A percentile compares a stretch with the other conserved stretches of the same genome.
Conservation (phyloP, 2,329 filamentous ascomycete species). For the Ophiostoma sp. region DNA sequence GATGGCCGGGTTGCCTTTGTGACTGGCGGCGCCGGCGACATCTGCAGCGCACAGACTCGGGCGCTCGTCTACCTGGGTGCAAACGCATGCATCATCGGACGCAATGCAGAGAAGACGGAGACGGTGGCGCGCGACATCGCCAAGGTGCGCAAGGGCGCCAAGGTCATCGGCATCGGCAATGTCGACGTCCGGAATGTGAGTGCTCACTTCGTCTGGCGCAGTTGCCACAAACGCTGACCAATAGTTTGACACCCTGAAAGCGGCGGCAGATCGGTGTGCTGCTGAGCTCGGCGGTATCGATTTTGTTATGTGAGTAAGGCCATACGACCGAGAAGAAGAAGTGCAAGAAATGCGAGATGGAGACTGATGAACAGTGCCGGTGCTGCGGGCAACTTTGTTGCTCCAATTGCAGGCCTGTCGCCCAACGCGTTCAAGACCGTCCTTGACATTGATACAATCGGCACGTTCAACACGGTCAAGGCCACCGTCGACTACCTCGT, state of each 20-base stretch:
- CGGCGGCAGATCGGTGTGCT: constrained; percentile 72
- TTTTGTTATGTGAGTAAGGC: constrained; percentile 70
- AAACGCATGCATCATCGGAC: constrained; percentile 88
- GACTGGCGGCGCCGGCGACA: constrained; percentile 87
- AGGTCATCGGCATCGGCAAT: constrained; percentile 79
- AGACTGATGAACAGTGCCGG: constrained; percentile 58
- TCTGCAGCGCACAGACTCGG: constrained; percentile 89
- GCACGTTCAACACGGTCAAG: constrained; percentile 92
- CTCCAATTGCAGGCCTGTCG: constrained; percentile 73
- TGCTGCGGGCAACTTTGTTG: constrained; percentile 92
- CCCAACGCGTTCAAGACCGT: constrained; percentile 91
- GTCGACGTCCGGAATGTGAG: constrained; percentile 63
- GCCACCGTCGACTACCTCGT: constrained; percentile 78
- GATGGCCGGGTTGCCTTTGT: constrained; percentile 88
- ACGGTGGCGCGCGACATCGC: constrained; percentile 74
- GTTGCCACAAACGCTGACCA: neutral
- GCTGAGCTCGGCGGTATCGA: constrained; percentile 83
- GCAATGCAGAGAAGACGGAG: constrained; percentile 84
- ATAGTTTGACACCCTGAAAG: constrained; percentile 58
- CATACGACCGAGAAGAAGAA: neutral
- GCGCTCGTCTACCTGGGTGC: constrained; percentile 87
- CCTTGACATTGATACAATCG: constrained; percentile 92
- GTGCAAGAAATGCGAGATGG: neutral
- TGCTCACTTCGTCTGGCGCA: neutral
- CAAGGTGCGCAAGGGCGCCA: constrained; percentile 68